Conservation (phyloP, 1,284 basidiomycete species). For the Amylostereum areolatum region DNA sequence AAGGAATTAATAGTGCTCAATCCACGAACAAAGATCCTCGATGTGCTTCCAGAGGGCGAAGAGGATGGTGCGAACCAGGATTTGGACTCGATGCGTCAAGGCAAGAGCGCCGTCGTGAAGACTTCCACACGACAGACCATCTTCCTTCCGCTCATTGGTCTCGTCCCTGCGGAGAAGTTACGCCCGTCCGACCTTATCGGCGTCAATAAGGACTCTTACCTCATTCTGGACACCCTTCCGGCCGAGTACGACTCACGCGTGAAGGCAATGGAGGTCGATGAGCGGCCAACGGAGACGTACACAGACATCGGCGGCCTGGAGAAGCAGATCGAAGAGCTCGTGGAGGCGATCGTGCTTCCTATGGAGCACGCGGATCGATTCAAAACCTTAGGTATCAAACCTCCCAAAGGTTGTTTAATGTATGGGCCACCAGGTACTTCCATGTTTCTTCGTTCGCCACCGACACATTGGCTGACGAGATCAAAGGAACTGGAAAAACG, state of each 20-base stretch:
- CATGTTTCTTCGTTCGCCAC: background rate
- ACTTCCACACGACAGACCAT: constrained; percentile 98
- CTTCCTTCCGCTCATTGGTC: constrained; percentile 95
- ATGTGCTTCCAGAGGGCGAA: constrained; percentile 90
- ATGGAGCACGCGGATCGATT: constrained; percentile 83
- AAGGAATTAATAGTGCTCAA: background rate
- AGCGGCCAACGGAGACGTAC: constrained; percentile 74
- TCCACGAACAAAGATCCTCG: constrained; percentile 64
- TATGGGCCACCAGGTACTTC: constrained; percentile 68
- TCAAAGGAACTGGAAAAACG: constrained; percentile 70
- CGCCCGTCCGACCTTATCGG: constrained; percentile 93
- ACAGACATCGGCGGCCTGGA: constrained; percentile 78
- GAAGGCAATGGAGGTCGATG: constrained; percentile 92
- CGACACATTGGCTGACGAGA: background rate
- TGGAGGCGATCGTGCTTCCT: constrained; percentile 75
- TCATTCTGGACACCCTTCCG: constrained; percentile 86
- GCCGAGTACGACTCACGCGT: constrained; percentile 76
- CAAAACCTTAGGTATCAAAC: constrained; percentile 74
- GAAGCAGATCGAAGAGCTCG: constrained; percentile 80
- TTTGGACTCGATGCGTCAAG: constrained; percentile 91
- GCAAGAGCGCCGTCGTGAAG: constrained; percentile 98
- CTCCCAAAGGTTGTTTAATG: constrained; percentile 77
- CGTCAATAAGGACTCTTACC: constrained; percentile 99
- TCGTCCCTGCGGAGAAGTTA: constrained; percentile 88
- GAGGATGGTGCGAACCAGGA: constrained; percentile 94